Conservation (phyloP, 2,329 filamentous ascomycete species). For the Triangularia verruculosa region DNA sequence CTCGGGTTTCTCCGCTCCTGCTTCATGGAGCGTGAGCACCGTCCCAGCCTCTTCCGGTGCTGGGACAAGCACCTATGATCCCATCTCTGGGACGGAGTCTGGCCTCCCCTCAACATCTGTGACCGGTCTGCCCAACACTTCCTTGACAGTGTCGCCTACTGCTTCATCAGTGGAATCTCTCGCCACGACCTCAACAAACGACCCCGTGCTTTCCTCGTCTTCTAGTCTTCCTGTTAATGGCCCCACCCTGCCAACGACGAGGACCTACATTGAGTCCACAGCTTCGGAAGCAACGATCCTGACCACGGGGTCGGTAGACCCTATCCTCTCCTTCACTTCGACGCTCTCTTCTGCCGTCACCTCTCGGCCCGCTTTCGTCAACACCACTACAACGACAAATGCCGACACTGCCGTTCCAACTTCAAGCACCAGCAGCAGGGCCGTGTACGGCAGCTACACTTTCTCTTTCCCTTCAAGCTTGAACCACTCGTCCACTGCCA, state of each 20-base stretch:
- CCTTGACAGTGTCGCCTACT: neutral
- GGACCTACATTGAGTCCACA: neutral
- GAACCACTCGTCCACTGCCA: constrained; percentile 4
- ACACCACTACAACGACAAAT: neutral
- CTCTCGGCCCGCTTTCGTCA: neutral
- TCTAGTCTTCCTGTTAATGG: neutral
- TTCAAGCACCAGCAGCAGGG: neutral
- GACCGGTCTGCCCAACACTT: neutral
- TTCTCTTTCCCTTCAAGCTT: neutral
- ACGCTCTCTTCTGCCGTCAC: neutral
- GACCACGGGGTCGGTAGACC: neutral
- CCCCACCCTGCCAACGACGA: neutral
- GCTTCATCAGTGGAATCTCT: neutral
- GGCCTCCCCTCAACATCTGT: neutral
- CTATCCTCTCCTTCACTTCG: neutral
- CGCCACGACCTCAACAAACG: neutral
- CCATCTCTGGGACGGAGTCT: neutral
- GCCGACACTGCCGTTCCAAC: neutral
- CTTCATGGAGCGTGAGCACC: constrained; percentile 13
- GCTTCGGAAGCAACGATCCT: neutral
- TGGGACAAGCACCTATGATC: neutral
- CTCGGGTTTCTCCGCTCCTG: neutral
- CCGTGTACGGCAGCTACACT: neutral
- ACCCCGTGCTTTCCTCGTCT: neutral
- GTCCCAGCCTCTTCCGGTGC: neutral